Base-by-base conservation (phyloP, 2,329 filamentous ascomycete genomes). In the Sporothrix mexicana region DNA sequence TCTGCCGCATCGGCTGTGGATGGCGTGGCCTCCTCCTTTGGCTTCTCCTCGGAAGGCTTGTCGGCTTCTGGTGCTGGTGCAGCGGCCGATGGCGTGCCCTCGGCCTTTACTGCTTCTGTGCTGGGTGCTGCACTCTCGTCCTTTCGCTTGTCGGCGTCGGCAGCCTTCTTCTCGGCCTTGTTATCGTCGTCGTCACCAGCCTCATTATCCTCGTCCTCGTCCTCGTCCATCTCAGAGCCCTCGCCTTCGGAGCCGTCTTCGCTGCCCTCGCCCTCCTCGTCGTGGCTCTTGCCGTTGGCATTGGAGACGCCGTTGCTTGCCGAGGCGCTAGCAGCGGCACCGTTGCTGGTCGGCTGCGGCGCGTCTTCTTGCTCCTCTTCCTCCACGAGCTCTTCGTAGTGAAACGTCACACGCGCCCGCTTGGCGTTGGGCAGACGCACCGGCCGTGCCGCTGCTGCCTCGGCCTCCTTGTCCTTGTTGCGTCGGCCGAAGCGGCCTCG, bases 341-440 rank as follows among this genome's bases (percentile, higher is more conserved):
- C 64, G 5, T 47, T 67, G 71, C 47, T 74, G 67, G 61, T 73
- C 62, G 36, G 76, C 78, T 47, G 74, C 74, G 3, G 77, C 75
- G 15, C 41, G n/a, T 80, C 77, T 1, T 86, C 83, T 55, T 88
- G 77, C 2, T 87, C 83, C 71, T 87, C 85, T 77, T 91, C 88
- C 74, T 88, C 85, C 10, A 88, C 79, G 2, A 88, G 79, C 77
- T 94, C 92, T 78, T 95, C 92, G 79, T 91, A 95, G 77, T 91
- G 86, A 80, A 96, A 96, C 0, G 86, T 87, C 73, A 91, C 92
- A 75, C 88, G 86, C 75, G 88, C 87, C 74, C 91, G 85, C 82
- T 93, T 94, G 6, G 90, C 86, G 80, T 96, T 96, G 30, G 92
- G 91, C 72, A 95, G 80, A 70, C 89, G 87, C 6, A 83, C 79